Evolutionary conservation across 192 early-diverging fungal species (phyloP).

Genomic region (Coemansia pectinata): DNA sequence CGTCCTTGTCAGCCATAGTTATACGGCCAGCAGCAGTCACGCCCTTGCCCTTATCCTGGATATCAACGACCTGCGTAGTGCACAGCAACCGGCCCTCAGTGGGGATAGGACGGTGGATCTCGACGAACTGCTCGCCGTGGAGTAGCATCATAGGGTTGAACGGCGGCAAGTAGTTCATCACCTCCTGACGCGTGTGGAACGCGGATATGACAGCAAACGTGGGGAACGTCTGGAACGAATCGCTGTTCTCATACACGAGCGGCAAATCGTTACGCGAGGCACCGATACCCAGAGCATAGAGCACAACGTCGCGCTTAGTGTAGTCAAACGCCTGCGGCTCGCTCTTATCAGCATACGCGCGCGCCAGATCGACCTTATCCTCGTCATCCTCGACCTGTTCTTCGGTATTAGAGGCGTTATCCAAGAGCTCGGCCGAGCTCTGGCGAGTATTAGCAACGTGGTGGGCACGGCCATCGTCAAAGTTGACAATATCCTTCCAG

Average conservation of each 20-base stretch:
- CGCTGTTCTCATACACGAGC: conserved; percentile 91
- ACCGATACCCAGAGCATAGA: conserved; percentile 96
- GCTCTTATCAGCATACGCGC: conserved; percentile 60
- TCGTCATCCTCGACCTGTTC: conserved; percentile 40
- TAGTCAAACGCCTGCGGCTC: conserved; percentile 67
- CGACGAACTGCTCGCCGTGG: conserved; percentile 98
- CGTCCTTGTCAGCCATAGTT: conserved; percentile 73
- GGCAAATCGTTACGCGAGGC: conserved; percentile 81
- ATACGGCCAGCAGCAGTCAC: conserved; percentile 79
- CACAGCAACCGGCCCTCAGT: conserved; percentile 78
- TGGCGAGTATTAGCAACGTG: conserved; percentile 59
- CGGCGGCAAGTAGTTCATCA: conserved; percentile 63
- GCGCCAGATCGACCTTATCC: conserved; percentile 64
- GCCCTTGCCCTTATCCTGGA: conserved; percentile 98
- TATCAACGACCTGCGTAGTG: conserved; percentile 79
- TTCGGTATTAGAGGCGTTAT: conserved; percentile 54
- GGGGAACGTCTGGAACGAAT: conserved; percentile 83
- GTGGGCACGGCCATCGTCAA: conserved; percentile 94
- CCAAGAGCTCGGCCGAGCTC: conserved; percentile 52
- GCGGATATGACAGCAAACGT: conserved; percentile 90
- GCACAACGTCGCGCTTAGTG: conserved; percentile 85
- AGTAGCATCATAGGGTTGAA: conserved; percentile 96
- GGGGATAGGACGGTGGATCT: conserved; percentile 83
- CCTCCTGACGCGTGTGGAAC: conserved; percentile 65
- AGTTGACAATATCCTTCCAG: conserved; percentile 85